Base-by-base conservation (phyloP, 257 asterid species). In the Euphrasia confusa region DNA sequence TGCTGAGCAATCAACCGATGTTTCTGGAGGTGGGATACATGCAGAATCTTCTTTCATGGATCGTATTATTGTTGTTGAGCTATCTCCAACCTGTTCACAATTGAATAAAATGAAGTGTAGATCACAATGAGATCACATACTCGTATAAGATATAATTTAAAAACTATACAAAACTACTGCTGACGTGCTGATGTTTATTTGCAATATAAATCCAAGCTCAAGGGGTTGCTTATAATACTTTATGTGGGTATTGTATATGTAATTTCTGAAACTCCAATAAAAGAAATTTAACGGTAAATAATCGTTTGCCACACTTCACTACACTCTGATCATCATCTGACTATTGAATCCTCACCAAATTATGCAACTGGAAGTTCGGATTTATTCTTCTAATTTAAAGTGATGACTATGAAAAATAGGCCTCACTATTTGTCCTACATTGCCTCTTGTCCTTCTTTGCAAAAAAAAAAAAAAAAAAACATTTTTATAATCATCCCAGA, bases 71-170 rank as follows among this genome's bases (percentile, higher is more conserved):
- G 83, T 64, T 28, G 77, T 58, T 10, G 77, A 70, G 68, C 57
- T 63, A 57, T 78, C 79, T 67, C 77, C 81, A 48, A 65, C 80
- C 98, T 90, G 81, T 30, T 48, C 6, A 60, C 28, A 62, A 53
- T 40, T 60, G 42, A 9, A 37, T 37, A 70, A 73, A 70, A 71
- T 66, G 33, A 63, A 63, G 58, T 39, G 67, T 58, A 32, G 39
- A 35, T 21, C 61, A 13, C 33, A 70, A 62, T 56, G 32, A 14
- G 52, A 59, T 70, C 60, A 63, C 73, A 64, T 68, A 55, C 42
- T 68, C 53, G 54, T 61, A 54, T 10, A 45, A 27, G 24, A 61
- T 37, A 61, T 37, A 45, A 27, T 54, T 18, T 32, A 30, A 4
- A 30, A 30, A 30, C 33, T 3, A 30, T 3, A 48, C 54, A 48